Evolutionary conservation across 208 protist genomes (phyloP).

Genomic region (Entamoeba nuttalli): DNA sequence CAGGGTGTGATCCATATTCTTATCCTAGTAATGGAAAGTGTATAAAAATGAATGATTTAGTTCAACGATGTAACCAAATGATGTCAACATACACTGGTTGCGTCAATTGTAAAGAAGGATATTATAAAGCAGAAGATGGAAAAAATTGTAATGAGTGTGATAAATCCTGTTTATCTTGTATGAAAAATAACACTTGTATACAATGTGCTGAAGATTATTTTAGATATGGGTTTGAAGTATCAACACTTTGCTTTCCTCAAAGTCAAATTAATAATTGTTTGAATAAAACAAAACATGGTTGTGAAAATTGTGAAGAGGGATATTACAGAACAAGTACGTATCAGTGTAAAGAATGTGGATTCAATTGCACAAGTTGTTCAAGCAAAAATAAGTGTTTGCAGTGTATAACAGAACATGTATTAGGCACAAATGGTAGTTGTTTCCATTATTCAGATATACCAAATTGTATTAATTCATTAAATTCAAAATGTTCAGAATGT

Average conservation of each 20-base stretch:
- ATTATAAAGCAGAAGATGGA: neutral
- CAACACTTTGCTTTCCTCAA: neutral
- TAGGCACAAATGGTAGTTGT: neutral
- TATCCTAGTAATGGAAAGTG: neutral
- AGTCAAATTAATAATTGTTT: neutral
- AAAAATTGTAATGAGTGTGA: neutral
- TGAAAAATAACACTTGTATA: neutral
- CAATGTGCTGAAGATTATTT: neutral
- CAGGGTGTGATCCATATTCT: neutral
- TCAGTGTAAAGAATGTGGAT: neutral
- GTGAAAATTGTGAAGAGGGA: neutral
- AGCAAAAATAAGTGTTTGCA: neutral
- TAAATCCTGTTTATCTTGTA: neutral
- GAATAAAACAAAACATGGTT: neutral
- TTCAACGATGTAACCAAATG: neutral
- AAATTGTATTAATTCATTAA: neutral
- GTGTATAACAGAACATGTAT: neutral
- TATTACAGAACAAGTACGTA: neutral
- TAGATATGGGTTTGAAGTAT: neutral
- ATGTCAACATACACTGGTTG: neutral
- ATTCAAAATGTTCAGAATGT: neutral
- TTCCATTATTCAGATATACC: neutral
- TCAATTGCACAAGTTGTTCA: neutral
- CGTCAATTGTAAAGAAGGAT: neutral
- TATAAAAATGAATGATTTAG: neutral